A percentile compares a stretch with the other conserved stretches of the same genome.
phyloP scores from a whole-genome alignment of 108 stramenopile genomes.

The Schizochytrium sp. region DNA sequence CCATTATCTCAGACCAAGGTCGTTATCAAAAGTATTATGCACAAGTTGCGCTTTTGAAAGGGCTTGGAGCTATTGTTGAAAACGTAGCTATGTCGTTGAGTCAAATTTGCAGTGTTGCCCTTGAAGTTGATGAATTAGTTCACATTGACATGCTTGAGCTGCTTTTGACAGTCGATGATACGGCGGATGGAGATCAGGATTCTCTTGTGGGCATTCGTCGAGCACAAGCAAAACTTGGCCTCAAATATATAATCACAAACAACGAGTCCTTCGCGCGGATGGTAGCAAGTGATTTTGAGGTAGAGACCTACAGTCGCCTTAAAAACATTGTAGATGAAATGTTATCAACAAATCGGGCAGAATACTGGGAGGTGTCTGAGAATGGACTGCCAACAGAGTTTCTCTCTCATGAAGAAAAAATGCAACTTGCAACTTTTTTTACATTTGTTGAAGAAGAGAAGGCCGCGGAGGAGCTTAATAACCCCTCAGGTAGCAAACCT shows the following conservation, averaged over 20 bases:
- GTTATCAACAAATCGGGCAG: slow-evolving; percentile 35
- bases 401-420: not conserved
- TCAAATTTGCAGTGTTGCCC: slow-evolving; percentile 27
- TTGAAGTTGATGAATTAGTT: slow-evolving; percentile 15
- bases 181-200: slow-evolving; percentile 36
- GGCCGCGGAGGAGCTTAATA: not conserved
- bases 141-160: slow-evolving; percentile 46
- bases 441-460: slow-evolving; percentile 20
- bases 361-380: slow-evolving; percentile 48
- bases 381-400: slow-evolving; percentile 12
- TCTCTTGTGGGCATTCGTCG: slow-evolving; percentile 59
- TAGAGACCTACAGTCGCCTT: not conserved
- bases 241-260: not conserved
- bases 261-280: slow-evolving; percentile 42
- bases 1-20: not conserved
- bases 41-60: slow-evolving; percentile 8
- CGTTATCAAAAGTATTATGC: slow-evolving; percentile 36
- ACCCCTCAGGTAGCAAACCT: not conserved
- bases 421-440: not conserved
- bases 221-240: not conserved
- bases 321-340: slow-evolving; percentile 16
- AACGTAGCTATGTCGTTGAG: slow-evolving; percentile 25
- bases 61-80: not conserved
- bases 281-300: slow-evolving; percentile 38
- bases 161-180: slow-evolving; percentile 36